Evolutionary conservation across 768 basidiomycete species (phyloP).

Genomic region (Panaeolus cyanescens): DNA sequence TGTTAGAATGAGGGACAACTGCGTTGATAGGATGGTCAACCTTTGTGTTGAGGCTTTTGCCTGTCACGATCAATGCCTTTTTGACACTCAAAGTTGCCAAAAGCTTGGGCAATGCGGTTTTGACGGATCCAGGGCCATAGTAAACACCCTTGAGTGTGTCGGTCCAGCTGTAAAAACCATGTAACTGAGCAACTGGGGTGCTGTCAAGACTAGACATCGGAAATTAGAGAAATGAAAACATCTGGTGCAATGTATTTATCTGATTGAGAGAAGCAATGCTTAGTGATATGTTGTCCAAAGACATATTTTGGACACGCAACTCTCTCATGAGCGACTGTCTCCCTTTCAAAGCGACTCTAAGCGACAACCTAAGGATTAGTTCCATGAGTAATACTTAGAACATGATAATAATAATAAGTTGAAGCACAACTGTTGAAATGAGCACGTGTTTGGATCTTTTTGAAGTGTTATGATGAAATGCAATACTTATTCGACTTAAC

Average conservation of each 20-base stretch:
- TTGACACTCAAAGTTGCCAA: slow-evolving; percentile 53
- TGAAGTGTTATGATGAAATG: not conserved
- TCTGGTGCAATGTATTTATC: not conserved
- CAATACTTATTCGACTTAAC: not conserved
- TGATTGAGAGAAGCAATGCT: not conserved
- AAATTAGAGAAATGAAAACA: not conserved
- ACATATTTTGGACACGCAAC: not conserved
- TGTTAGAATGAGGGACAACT: not conserved
- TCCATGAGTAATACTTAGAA: too few relatives aligned
- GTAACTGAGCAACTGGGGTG: slow-evolving; percentile 21
- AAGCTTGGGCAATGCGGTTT: slow-evolving; percentile 64
- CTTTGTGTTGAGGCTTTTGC: slow-evolving; percentile 68
- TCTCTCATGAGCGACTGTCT: not conserved
- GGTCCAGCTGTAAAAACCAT: slow-evolving; percentile 68
- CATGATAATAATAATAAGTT: slow-evolving; percentile 13
- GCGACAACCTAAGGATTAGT: too few relatives aligned
- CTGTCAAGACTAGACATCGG: slow-evolving; percentile 30
- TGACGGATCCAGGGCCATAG: slow-evolving; percentile 71
- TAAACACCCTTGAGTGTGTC: slow-evolving; percentile 68
- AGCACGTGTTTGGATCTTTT: slow-evolving; percentile 31
- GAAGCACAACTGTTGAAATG: slow-evolving; percentile 28
- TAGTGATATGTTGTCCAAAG: slow-evolving; percentile 3
- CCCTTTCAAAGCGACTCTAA: too few relatives aligned
- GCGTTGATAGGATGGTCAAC: slow-evolving; percentile 27
- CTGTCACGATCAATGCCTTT: slow-evolving; percentile 74